These are phyloP conservation scores for Tolypocladium cylindrosporum DNA, from an alignment of 2,329 filamentous ascomycete species.

Conservation along the genomic window DNA sequence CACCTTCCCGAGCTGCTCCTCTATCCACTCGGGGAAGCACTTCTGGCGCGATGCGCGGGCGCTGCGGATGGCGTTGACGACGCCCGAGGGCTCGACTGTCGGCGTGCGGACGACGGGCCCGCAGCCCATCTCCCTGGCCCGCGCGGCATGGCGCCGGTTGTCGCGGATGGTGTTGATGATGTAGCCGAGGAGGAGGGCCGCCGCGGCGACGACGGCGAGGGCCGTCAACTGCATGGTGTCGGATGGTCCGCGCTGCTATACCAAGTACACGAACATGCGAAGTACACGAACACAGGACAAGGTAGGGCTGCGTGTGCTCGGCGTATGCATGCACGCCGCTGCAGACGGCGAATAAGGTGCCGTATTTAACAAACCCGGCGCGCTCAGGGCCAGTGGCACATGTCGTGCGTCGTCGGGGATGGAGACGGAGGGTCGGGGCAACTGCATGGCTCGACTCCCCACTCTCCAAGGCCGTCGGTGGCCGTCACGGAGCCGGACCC, in stretches of 20 bases:
- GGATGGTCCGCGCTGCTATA: no score
- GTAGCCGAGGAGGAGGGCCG: constrained; percentile 4
- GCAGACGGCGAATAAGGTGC: background rate
- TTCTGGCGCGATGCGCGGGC: constrained; percentile 7
- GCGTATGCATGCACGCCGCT: background rate
- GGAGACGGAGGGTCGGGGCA: background rate
- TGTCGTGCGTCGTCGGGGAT: background rate
- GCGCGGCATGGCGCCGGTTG: constrained; percentile 2
- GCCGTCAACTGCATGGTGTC: background rate
- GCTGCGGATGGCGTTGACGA: constrained; percentile 4
- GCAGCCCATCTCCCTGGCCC: constrained; percentile 10
- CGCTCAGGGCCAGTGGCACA: background rate
- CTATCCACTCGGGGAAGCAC: constrained; percentile 7
- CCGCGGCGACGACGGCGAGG: background rate
- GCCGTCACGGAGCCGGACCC: background rate
- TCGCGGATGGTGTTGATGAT: constrained; percentile 4
- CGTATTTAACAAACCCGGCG: background rate
- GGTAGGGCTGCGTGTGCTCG: background rate
- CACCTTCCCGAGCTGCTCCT: constrained; percentile 3
- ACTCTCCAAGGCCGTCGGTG: background rate
- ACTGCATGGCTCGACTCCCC: background rate
- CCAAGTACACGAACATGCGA: background rate
- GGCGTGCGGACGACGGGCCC: constrained; percentile 3
- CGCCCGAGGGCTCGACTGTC: constrained; percentile 7
- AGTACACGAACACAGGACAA: no score